These are phyloP conservation scores for Leishmania mexicana DNA, from an alignment of 208 protist species.

Conservation along the genomic window DNA sequence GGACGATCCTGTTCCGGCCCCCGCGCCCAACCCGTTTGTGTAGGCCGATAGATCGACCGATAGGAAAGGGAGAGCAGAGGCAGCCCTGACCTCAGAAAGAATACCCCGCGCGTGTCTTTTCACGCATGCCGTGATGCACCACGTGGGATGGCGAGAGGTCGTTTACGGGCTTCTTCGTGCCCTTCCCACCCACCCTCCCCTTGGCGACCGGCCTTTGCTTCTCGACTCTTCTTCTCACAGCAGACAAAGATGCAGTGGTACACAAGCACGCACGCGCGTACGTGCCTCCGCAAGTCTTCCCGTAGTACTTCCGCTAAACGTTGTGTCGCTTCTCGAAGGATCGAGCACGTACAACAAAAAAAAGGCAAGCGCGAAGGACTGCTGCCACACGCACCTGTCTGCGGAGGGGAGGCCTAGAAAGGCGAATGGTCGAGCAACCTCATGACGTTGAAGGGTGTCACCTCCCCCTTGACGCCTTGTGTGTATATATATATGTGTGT, in stretches of 20 bases:
- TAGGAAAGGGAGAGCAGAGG: background rate
- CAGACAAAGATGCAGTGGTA: background rate
- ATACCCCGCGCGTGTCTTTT: background rate
- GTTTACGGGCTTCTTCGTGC: background rate
- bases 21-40: conserved; percentile 39
- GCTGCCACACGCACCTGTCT: background rate
- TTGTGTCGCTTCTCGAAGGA: too few species aligned
- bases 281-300: background rate
- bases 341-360: too few species aligned
- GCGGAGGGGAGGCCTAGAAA: background rate
- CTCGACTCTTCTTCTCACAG: background rate
- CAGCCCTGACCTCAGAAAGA: background rate
- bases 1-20: conserved; percentile 27
- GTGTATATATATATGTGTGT: background rate
- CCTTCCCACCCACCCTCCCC: background rate
- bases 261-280: background rate
- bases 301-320: background rate
- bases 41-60: background rate
- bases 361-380: too few species aligned
- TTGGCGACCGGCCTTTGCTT: background rate
- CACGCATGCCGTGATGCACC: background rate
- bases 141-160: background rate
- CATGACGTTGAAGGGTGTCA: background rate
- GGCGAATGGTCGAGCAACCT: background rate
- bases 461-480: background rate